Evolutionary conservation across 2,329 filamentous ascomycete genomes (phyloP).

Genomic region (Fusarium irregulare): DNA sequence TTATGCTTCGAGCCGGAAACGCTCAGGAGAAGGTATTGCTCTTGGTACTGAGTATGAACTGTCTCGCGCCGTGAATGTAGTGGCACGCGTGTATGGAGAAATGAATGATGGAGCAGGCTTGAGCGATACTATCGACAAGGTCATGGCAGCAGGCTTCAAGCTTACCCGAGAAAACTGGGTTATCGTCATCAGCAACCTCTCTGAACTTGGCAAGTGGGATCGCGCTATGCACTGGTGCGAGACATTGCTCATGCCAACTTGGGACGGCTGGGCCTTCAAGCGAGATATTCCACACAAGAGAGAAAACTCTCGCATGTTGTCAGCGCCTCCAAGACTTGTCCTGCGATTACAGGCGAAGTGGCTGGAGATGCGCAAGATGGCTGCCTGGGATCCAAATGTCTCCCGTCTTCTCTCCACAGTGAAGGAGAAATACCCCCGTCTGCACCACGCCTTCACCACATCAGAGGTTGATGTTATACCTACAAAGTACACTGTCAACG

Average conservation of each 20-base stretch:
- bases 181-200: slow-evolving; percentile 75
- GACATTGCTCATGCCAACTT: slow-evolving; percentile 78
- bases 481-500: slow-evolving; percentile 41
- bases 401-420: slow-evolving; percentile 55
- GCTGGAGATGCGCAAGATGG: slow-evolving; percentile 60
- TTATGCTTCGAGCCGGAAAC: slow-evolving; percentile 50
- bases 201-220: slow-evolving; percentile 66
- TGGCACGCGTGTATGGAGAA: slow-evolving; percentile 59
- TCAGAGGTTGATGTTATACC: slow-evolving; percentile 48
- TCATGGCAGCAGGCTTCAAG: slow-evolving; percentile 74
- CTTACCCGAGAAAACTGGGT: slow-evolving; percentile 87
- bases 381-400: slow-evolving; percentile 61
- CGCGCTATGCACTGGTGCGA: slow-evolving; percentile 83
- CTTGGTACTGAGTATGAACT: slow-evolving; percentile 65
- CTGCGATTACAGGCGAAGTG: slow-evolving; percentile 62
- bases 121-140: slow-evolving; percentile 61
- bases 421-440: slow-evolving; percentile 53
- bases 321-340: slow-evolving; percentile 55
- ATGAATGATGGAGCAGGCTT: slow-evolving; percentile 60
- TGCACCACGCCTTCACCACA: slow-evolving; percentile 56
- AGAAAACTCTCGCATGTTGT: slow-evolving; percentile 51
- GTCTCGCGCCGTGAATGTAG: slow-evolving; percentile 60
- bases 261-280: slow-evolving; percentile 74
- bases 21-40: slow-evolving; percentile 50
- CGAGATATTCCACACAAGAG: slow-evolving; percentile 48